Conservation (phyloP, 345 rosid genomes). For the Durio zibethinus region DNA sequence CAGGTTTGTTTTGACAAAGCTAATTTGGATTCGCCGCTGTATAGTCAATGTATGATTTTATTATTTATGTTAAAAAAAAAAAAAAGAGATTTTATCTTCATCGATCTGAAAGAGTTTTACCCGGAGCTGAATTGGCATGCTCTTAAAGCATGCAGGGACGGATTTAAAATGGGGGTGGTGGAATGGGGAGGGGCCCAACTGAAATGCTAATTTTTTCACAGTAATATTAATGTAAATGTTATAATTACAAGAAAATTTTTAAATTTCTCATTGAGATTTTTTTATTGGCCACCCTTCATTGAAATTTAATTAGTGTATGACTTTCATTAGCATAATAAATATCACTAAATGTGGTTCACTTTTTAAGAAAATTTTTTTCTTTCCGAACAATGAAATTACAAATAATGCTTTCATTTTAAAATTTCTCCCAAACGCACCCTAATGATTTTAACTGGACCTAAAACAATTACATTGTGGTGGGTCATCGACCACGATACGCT, state of each 20-base stretch:
- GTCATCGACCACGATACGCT: not conserved
- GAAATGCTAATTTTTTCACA: too few relatives aligned
- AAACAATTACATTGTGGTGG: not conserved
- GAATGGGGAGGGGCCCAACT: too few relatives aligned
- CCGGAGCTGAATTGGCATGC: not conserved
- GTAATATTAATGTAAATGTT: too few relatives aligned
- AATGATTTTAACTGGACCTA: too few relatives aligned
- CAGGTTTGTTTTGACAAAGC: slow-evolving; percentile 96
- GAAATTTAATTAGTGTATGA: not conserved
- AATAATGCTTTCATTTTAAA: too few relatives aligned
- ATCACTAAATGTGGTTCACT: not conserved
- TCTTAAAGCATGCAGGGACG: not conserved
- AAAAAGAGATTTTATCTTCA: slow-evolving; percentile 5
- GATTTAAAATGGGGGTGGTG: too few relatives aligned
- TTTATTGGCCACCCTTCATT: not conserved
- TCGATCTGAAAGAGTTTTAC: slow-evolving; percentile 19
- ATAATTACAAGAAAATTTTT: too few relatives aligned
- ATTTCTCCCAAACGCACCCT: too few relatives aligned
- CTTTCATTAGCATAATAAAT: not conserved
- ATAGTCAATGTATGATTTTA: slow-evolving; percentile 48
- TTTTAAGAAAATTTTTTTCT: too few relatives aligned
- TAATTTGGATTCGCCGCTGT: slow-evolving; percentile 76
- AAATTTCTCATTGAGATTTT: too few relatives aligned
- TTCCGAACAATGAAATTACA: too few relatives aligned
- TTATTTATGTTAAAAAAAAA: slow-evolving; percentile 29